Evolutionary conservation across 345 rosid species (phyloP).

Genomic region (Rubroshorea leprosula): DNA sequence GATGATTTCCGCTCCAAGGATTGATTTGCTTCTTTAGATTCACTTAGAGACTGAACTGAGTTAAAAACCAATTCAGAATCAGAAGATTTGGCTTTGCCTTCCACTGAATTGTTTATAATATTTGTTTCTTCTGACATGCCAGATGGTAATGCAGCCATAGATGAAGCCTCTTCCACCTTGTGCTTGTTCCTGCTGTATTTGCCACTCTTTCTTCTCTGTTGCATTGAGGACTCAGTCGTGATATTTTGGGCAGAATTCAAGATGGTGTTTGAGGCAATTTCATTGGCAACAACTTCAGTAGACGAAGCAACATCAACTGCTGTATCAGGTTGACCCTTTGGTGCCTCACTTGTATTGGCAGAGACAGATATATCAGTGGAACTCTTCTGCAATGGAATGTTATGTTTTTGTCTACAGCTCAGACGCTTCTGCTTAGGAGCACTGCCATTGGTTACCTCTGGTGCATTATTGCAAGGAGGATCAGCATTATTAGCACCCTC

Average conservation of each 20-base stretch:
- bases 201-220: constrained; percentile 52
- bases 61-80: constrained; percentile 30
- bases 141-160: constrained; percentile 24
- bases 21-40: constrained; percentile 39
- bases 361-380: constrained; percentile 26
- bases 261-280: constrained; percentile 29
- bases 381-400: constrained; percentile 31
- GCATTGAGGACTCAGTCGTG: constrained; percentile 37
- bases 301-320: constrained; percentile 27
- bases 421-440: constrained; percentile 50
- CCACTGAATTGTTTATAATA: constrained; percentile 25
- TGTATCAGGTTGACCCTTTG: constrained; percentile 24
- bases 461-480: constrained; percentile 21
- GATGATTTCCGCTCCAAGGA: constrained; percentile 40
- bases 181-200: constrained; percentile 56
- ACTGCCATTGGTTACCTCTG: constrained; percentile 28
- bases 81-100: constrained; percentile 33
- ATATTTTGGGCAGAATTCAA: constrained; percentile 28
- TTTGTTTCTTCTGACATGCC: constrained; percentile 32
- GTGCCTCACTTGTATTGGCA: constrained; percentile 25
- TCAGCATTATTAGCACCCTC: constrained; percentile 31
- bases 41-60: constrained; percentile 23
- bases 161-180: constrained; percentile 50
- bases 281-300: constrained; percentile 26
- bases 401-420: constrained; percentile 53